These are phyloP conservation scores for Lasiosphaeria miniovina DNA, from an alignment of 495 filamentous ascomycete species.

Conservation along the genomic window DNA sequence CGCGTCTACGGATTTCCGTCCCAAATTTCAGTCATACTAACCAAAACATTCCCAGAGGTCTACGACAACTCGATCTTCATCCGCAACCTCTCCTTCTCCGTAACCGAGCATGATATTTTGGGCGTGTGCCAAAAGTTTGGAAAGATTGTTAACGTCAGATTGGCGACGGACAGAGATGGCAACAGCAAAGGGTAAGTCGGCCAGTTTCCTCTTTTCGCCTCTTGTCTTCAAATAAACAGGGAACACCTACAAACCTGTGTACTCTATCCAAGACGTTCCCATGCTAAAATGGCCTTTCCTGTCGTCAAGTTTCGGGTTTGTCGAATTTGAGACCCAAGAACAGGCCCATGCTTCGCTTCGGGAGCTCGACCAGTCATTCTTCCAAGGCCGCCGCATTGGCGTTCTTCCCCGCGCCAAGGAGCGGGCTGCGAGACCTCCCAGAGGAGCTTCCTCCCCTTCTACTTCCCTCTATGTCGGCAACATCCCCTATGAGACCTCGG, in stretches of 20 bases:
- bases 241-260: no score
- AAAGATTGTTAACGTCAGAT: conserved; percentile 46
- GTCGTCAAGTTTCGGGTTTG: conserved; percentile 68
- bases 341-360: conserved; percentile 58
- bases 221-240: not conserved
- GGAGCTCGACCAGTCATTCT: conserved; percentile 63
- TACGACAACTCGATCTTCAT: conserved; percentile 48
- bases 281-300: conserved; percentile 24
- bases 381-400: conserved; percentile 71
- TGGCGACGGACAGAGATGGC: conserved; percentile 69
- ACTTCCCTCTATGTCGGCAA: conserved; percentile 83
- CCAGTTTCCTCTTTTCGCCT: conserved; percentile 6
- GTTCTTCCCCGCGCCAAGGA: conserved; percentile 49
- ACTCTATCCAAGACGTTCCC: not conserved
- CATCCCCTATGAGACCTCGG: conserved; percentile 84
- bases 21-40: not conserved
- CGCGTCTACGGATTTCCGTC: no score
- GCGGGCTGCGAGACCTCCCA: not conserved
- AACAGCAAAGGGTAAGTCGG: conserved; percentile 80
- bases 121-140: conserved; percentile 67
- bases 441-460: conserved; percentile 41
- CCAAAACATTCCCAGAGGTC: not conserved
- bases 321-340: conserved; percentile 59
- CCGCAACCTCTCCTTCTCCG: conserved; percentile 84
- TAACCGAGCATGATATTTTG: conserved; percentile 66